phyloP scores from a whole-genome alignment of 108 stramenopile genomes.

The Tribonema minus region DNA sequence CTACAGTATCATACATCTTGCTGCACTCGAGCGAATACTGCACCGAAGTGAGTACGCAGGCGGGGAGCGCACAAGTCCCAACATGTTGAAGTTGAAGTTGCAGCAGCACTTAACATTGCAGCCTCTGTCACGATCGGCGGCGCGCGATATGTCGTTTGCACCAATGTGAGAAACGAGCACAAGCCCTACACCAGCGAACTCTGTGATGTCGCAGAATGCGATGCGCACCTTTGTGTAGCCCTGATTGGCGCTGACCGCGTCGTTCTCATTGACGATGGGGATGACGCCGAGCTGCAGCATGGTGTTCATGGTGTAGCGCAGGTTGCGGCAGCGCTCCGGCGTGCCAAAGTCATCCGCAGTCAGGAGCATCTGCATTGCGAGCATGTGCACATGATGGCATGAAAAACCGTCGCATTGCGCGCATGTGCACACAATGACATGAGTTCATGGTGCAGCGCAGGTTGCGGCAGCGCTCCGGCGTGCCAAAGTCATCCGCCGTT shows the following conservation, averaged over 20 bases:
- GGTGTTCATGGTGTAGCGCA: constrained; percentile 73
- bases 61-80: no score
- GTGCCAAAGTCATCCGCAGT: constrained; percentile 81
- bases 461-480: constrained; percentile 65
- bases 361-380: constrained; percentile 78
- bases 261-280: constrained; percentile 95
- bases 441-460: constrained; percentile 71
- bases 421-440: no score
- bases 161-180: no score
- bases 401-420: background rate
- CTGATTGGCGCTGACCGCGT: constrained; percentile 82
- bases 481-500: constrained; percentile 78
- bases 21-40: no score
- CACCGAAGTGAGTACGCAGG: no score
- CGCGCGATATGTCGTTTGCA: no score
- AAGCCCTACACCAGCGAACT: background rate
- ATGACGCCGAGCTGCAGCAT: constrained; percentile 80
- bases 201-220: background rate
- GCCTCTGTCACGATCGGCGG: no score
- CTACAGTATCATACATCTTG: no score
- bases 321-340: constrained; percentile 62
- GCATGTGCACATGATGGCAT: constrained; percentile 8
- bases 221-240: constrained; percentile 5
- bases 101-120: no score
- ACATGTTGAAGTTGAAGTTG: no score